Base-by-base conservation (phyloP, 2,329 filamentous ascomycete genomes). In the Fusarium mexicanum region DNA sequence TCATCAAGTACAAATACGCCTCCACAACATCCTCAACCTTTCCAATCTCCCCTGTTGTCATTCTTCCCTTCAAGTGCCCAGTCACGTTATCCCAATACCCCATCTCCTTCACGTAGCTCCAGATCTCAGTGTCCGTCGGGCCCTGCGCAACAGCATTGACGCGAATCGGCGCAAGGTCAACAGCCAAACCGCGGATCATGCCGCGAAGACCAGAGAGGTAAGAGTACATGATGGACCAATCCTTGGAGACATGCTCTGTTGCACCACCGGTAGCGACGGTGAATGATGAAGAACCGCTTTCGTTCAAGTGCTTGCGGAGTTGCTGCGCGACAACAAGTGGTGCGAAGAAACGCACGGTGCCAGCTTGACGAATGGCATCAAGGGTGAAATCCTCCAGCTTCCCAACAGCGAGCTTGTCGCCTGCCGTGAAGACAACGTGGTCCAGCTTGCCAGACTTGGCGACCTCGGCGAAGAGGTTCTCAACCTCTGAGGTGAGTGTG, bases 1-100 rank as follows among this genome's bases (percentile, higher is more conserved):
- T 77, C 74, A 77, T 77, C n/a, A 67, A 35, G 31, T 77, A 77
- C 26, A 77, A 24, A 61, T 77, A 77, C 12, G 70, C 67, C 64
- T 77, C 75, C 1, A 68, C 72, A 5, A 76, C 70, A 54, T 77
- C 75, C 26, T 77, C 70, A 12, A 73, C 64, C 33, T 73, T 51
- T 1, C 72, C 72, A 18, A 77, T 44, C 6, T 43, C 22, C 0
- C 75, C 75, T 0, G 74, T 76, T 10, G 67, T 71, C 64, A 70
- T 72, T 33, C 63, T 63, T 12, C 55, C 74, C 61, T 70, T 76
- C 35, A 65, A 64, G 2, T 38, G 64, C 3, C 50, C 58, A 8
- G 74, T 77, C 3, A 74, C 46, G 6, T 60, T 59, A 14, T 74
- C 71, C 71, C 71, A 74, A 7, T 74, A 74, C 1, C 71, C 67